A percentile compares a stretch with the other conserved stretches of the same genome.
These are phyloP conservation scores for Saturnispora sanitii DNA, from an alignment of 805 yeast genomes.

Conservation along the genomic window DNA sequence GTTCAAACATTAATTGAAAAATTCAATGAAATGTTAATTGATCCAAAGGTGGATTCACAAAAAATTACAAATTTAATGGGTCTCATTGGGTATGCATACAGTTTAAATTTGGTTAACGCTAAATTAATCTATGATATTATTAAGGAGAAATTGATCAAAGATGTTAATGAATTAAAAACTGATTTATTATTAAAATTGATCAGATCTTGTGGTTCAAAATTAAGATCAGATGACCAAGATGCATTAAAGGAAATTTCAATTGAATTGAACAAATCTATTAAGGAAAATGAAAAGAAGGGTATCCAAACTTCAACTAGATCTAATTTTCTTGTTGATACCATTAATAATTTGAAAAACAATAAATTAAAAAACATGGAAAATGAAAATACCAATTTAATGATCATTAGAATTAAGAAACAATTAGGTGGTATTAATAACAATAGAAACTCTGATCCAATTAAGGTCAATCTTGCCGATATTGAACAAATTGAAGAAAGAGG, in stretches of 20 bases:
- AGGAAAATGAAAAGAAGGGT: conserved; percentile 27
- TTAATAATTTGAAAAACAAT: conserved; percentile 79
- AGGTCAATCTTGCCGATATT: conserved; percentile 77
- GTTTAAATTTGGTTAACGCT: conserved; percentile 68
- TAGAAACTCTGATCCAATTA: conserved; percentile 60
- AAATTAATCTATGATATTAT: conserved; percentile 72
- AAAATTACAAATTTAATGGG: conserved; percentile 49
- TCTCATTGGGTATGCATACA: conserved; percentile 64
- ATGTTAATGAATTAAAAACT: conserved; percentile 57
- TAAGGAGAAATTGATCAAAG: conserved; percentile 27
- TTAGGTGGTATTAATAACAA: conserved; percentile 42
- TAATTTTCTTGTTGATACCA: conserved; percentile 74
- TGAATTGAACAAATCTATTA: conserved; percentile 40
- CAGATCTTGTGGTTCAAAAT: conserved; percentile 68
- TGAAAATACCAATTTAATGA: conserved; percentile 43
- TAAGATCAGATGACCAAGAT: conserved; percentile 83
- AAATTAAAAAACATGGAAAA: conserved; percentile 47
- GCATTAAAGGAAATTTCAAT: conserved; percentile 73
- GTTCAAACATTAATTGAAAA: conserved; percentile 72
- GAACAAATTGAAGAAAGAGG: conserved; percentile 69
- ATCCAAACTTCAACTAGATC: conserved; percentile 48
- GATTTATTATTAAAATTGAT: conserved; percentile 68
- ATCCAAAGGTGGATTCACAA: conserved; percentile 22
- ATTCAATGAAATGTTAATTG: conserved; percentile 37
- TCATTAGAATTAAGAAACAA: conserved; percentile 52